phyloP scores from a whole-genome alignment of 1,284 basidiomycete genomes.

The Rhodotorula glutinis region DNA sequence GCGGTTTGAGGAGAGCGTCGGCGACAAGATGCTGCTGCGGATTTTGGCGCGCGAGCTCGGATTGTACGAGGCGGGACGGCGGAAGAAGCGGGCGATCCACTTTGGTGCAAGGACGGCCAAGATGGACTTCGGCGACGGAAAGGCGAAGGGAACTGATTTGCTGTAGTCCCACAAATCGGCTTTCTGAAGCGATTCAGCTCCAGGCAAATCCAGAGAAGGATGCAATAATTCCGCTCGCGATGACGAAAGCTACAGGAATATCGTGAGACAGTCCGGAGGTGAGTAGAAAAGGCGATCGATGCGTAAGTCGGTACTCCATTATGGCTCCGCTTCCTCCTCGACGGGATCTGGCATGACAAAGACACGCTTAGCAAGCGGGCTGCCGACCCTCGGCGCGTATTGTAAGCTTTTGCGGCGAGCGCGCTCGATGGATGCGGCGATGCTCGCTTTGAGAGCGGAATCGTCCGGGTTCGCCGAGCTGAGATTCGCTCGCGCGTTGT shows the following conservation, averaged over 20 bases:
- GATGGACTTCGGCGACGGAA: slow-evolving; percentile 61
- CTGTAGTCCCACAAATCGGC: too few species aligned
- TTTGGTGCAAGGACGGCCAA: slow-evolving; percentile 91
- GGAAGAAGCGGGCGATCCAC: slow-evolving; percentile 96
- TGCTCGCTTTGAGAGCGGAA: slow-evolving; percentile 28
- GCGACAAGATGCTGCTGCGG: slow-evolving; percentile 84
- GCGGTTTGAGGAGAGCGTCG: slow-evolving; percentile 60
- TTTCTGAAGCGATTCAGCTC: too few species aligned
- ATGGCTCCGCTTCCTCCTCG: slow-evolving; percentile 12
- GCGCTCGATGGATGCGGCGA: slow-evolving; percentile 37
- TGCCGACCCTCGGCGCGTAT: slow-evolving; percentile 41
- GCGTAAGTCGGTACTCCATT: neutral
- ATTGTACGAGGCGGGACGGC: slow-evolving; percentile 63
- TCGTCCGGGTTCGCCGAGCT: slow-evolving; percentile 1
- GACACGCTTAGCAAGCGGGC: slow-evolving; percentile 39
- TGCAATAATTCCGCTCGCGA: too few species aligned
- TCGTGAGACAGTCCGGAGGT: too few species aligned
- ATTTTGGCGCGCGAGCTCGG: slow-evolving; percentile 66
- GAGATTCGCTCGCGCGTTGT: slow-evolving; percentile 1
- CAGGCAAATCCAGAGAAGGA: too few species aligned
- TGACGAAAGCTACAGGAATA: too few species aligned
- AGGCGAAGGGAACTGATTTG: slow-evolving; percentile 43
- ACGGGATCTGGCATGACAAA: slow-evolving; percentile 28
- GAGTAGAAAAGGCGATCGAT: neutral
- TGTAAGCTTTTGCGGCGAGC: slow-evolving; percentile 34